Conservation (phyloP, 805 yeast genomes). For the Pichia deserticola region DNA sequence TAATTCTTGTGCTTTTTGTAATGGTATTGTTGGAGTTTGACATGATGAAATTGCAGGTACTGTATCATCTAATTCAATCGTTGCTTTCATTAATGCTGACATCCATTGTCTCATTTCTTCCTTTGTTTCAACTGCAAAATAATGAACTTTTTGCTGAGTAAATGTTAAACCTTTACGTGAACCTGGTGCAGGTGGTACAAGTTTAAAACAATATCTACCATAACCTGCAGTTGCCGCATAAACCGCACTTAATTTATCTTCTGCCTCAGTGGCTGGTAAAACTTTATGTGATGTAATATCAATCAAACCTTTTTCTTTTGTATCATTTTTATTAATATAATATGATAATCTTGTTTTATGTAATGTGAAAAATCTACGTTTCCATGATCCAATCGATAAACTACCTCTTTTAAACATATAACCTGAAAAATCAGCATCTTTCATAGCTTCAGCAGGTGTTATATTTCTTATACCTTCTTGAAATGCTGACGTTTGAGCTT, state of each 20-base stretch:
- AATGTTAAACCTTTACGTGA: conserved; percentile 90
- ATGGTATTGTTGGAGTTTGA: conserved; percentile 89
- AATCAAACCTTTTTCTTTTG: conserved; percentile 82
- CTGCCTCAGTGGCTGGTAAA: conserved; percentile 66
- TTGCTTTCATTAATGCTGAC: conserved; percentile 89
- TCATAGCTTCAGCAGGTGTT: conserved; percentile 71
- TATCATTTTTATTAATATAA: conserved; percentile 70
- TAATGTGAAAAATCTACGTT: conserved; percentile 73
- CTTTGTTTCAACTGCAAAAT: conserved; percentile 85
- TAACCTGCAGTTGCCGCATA: conserved; percentile 92
- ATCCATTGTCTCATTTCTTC: conserved; percentile 95
- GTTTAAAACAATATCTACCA: conserved; percentile 87
- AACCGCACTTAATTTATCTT: conserved; percentile 71
- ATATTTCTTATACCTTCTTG: conserved; percentile 79
- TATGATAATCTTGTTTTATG: conserved; percentile 93
- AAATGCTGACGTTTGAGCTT: conserved; percentile 69
- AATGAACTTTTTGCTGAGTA: conserved; percentile 93
- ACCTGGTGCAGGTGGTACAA: conserved; percentile 97
- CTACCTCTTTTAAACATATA: conserved; percentile 96
- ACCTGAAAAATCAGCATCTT: conserved; percentile 72
- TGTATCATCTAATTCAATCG: conserved; percentile 89
- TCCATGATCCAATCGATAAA: conserved; percentile 84
- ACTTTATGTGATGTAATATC: conserved; percentile 95
- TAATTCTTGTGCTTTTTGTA: conserved; percentile 80
- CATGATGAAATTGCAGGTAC: conserved; percentile 91